Evolutionary conservation across 345 rosid species (phyloP).

Genomic region (Clarkia xantiana): DNA sequence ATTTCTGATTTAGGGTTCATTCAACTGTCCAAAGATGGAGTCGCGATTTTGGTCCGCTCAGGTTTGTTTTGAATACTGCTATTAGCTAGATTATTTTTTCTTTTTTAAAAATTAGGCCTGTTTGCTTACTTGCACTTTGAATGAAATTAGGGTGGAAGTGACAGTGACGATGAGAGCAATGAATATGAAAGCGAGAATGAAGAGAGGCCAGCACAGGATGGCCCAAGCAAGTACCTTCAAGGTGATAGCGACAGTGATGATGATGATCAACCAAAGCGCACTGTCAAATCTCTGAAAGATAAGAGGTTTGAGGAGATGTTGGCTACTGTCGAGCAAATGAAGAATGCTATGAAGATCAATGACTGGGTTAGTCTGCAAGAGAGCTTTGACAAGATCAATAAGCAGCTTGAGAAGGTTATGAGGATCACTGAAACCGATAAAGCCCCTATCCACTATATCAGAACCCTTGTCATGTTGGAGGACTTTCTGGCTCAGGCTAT

Average conservation of each 20-base stretch:
- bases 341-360: constrained; percentile 89
- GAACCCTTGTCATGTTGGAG: constrained; percentile 78
- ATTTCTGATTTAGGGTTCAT: too few relatives aligned
- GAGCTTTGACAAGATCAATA: constrained; percentile 77
- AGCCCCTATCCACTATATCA: constrained; percentile 56
- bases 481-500: constrained; percentile 67
- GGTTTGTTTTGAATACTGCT: constrained; percentile 26
- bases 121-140: neutral
- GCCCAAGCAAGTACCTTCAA: constrained; percentile 36
- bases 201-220: constrained; percentile 19
- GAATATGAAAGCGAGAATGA: constrained; percentile 38
- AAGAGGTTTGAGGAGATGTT: constrained; percentile 84
- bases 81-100: neutral
- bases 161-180: constrained; percentile 46
- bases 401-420: constrained; percentile 94
- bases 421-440: constrained; percentile 59
- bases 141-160: constrained; percentile 51
- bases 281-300: constrained; percentile 75
- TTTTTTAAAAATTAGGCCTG: neutral
- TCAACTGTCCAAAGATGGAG: neutral
- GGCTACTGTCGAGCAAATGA: constrained; percentile 61
- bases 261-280: constrained; percentile 52
- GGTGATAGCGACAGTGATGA: constrained; percentile 59
- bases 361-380: constrained; percentile 90
- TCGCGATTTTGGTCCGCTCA: constrained; percentile 17